Evolutionary conservation across 1,284 basidiomycete genomes (phyloP).

Genomic region (Cryptococcus maquisensis): DNA sequence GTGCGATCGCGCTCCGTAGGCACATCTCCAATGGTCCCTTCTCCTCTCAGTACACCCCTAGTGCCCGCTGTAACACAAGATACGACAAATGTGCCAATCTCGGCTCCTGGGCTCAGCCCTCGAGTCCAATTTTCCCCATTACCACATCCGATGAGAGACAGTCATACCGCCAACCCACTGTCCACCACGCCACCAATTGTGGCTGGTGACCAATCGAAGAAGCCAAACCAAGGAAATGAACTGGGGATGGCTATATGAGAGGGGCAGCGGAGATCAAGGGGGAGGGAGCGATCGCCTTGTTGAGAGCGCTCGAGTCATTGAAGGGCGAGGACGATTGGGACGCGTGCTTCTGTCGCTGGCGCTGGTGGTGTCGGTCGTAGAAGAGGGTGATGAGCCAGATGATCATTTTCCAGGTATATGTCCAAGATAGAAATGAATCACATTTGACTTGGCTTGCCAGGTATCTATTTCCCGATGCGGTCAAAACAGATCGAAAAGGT

Average conservation of each 20-base stretch:
- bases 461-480: no score
- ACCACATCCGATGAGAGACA: not conserved
- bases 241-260: not conserved
- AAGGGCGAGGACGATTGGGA: not conserved
- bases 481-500: no score
- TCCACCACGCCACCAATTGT: not conserved
- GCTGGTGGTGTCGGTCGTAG: not conserved
- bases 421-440: not conserved
- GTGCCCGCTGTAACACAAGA: not conserved
- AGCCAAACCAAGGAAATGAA: not conserved
- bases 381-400: conserved; percentile 6
- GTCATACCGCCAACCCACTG: not conserved
- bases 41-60: not conserved
- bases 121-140: not conserved
- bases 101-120: not conserved
- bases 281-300: not conserved
- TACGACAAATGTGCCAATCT: not conserved
- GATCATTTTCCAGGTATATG: not conserved
- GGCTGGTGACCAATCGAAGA: not conserved
- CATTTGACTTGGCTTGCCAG: no score
- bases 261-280: not conserved
- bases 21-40: not conserved
- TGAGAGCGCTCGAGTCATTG: not conserved
- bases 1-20: not conserved
- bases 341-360: not conserved